phyloP scores from a whole-genome alignment of 2,329 filamentous ascomycete genomes.

The Aspergillus oerlinghausenensis region DNA sequence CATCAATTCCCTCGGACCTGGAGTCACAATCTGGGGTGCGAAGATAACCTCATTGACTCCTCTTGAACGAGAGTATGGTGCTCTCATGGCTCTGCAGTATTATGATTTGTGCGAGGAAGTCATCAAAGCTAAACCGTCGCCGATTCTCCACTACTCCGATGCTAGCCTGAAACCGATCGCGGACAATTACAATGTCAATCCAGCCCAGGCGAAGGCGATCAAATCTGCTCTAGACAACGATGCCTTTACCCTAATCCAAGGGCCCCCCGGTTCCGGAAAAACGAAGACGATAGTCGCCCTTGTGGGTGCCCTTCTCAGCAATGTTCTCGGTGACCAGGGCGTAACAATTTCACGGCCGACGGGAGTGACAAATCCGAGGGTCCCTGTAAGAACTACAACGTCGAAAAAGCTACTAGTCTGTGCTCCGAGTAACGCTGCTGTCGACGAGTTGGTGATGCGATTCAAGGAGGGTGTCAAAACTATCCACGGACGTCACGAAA shows the following conservation, averaged over 20 bases:
- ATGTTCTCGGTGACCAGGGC: conserved; percentile 48
- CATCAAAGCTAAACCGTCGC: conserved; percentile 81
- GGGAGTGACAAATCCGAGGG: conserved; percentile 32
- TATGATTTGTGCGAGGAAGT: conserved; percentile 96
- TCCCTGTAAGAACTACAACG: conserved; percentile 31
- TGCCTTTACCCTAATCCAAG: conserved; percentile 93
- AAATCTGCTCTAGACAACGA: conserved; percentile 92
- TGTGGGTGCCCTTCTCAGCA: conserved; percentile 77
- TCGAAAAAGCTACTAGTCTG: conserved; percentile 90
- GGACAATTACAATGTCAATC: conserved; percentile 77
- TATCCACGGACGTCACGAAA: conserved; percentile 64
- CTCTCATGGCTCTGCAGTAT: conserved; percentile 83
- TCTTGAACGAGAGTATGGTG: conserved; percentile 91
- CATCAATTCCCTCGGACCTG: conserved; percentile 63
- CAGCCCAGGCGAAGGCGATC: conserved; percentile 85
- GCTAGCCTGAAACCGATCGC: conserved; percentile 65
- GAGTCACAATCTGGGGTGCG: conserved; percentile 65
- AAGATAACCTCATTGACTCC: conserved; percentile 93
- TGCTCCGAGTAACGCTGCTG: conserved; percentile 96
- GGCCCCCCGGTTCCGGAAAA: conserved; percentile 93
- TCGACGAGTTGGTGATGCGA: conserved; percentile 91
- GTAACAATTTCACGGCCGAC: conserved; percentile 45
- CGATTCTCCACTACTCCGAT: conserved; percentile 74
- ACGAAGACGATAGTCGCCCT: conserved; percentile 98
- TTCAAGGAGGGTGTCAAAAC: conserved; percentile 84